Evolutionary conservation across 2,329 filamentous ascomycete genomes (phyloP).

Genomic region (Cladosporium sp.): DNA sequence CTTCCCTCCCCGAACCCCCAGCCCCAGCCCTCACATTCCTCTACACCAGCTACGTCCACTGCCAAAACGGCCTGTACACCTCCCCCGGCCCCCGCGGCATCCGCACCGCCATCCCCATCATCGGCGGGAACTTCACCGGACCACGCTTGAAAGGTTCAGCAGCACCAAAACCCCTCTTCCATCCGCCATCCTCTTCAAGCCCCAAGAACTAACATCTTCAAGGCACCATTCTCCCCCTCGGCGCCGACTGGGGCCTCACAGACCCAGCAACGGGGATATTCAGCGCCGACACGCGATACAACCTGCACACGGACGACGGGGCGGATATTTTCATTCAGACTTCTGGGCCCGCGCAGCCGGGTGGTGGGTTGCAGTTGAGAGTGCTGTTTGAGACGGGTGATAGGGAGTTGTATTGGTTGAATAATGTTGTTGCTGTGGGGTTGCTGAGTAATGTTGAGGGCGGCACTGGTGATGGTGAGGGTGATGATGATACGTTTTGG

Average conservation of each 20-base stretch:
- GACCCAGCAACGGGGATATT: conserved; percentile 28
- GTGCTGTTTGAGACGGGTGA: conserved; percentile 34
- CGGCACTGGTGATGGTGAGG: too few species aligned
- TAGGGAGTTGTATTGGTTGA: conserved; percentile 35
- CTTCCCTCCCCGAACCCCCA: conserved; percentile 11
- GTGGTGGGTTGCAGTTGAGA: conserved; percentile 30
- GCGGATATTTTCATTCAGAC: conserved; percentile 33
- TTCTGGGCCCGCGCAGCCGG: conserved; percentile 26
- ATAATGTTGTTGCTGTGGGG: conserved; percentile 31
- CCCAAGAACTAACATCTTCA: neutral
- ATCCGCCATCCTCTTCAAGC: too few species aligned
- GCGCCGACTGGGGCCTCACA: conserved; percentile 37
- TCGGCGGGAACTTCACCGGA: conserved; percentile 30
- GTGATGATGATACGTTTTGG: conserved; percentile 13
- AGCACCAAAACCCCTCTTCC: too few species aligned
- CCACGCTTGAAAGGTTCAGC: conserved; percentile 20
- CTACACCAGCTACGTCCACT: conserved; percentile 27
- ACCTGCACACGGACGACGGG: conserved; percentile 34
- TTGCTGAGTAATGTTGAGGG: conserved; percentile 15
- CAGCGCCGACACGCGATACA: conserved; percentile 35
- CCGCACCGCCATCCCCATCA: conserved; percentile 28
- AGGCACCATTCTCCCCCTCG: conserved; percentile 31
- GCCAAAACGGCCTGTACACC: conserved; percentile 23
- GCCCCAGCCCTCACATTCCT: conserved; percentile 26
- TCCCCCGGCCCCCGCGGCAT: conserved; percentile 25